A percentile compares a stretch with the other conserved stretches of the same genome.
These are phyloP conservation scores for Lotus japonicus DNA, from an alignment of 306 rosid genomes.

Conservation along the genomic window DNA sequence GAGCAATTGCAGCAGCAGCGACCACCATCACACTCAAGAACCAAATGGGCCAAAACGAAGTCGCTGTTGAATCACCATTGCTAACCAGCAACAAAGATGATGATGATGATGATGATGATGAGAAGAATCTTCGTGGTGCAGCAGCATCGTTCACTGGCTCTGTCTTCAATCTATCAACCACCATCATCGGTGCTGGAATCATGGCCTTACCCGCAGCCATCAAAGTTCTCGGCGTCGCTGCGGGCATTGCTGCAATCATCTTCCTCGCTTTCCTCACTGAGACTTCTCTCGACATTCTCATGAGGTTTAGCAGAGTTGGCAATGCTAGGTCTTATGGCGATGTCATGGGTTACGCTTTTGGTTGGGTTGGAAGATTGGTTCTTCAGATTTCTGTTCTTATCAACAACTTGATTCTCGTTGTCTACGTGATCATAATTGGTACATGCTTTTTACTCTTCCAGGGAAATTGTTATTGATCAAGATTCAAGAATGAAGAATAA, in stretches of 20 bases:
- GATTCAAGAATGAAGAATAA: too few relatives aligned
- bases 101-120: too few relatives aligned
- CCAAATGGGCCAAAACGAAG: not conserved
- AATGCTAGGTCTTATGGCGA: slow-evolving; percentile 33
- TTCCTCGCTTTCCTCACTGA: slow-evolving; percentile 48
- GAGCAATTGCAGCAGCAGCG: not conserved
- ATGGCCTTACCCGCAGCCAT: slow-evolving; percentile 73
- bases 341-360: slow-evolving; percentile 52
- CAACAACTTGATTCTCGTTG: slow-evolving; percentile 54
- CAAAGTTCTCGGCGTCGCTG: slow-evolving; percentile 50
- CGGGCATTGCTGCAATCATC: slow-evolving; percentile 37
- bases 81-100: slow-evolving; percentile 7
- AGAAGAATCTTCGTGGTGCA: not conserved
- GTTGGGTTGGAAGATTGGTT: slow-evolving; percentile 33
- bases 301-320: slow-evolving; percentile 49
- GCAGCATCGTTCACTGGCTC: slow-evolving; percentile 47
- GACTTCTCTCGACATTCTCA: slow-evolving; percentile 46
- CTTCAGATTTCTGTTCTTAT: slow-evolving; percentile 47
- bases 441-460: not conserved
- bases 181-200: slow-evolving; percentile 71
- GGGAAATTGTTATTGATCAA: too few relatives aligned
- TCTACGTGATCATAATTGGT: slow-evolving; percentile 66
- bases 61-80: slow-evolving; percentile 17
- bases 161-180: slow-evolving; percentile 58
- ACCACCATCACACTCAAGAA: not conserved